Conservation (phyloP, 352 stramenopile species). For the Phytopythium vexans region DNA sequence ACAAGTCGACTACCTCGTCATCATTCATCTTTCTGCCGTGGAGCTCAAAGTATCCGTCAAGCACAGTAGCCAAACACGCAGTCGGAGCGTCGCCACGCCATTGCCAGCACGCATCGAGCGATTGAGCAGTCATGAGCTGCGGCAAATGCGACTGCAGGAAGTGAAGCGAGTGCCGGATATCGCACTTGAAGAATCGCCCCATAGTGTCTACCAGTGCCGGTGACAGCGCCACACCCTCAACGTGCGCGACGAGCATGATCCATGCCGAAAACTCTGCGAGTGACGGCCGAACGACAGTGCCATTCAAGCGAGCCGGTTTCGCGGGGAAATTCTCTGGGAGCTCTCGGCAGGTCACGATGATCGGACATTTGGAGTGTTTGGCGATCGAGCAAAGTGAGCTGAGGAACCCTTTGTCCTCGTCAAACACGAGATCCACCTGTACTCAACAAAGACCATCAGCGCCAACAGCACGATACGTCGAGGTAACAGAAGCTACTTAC, state of each 20-base stretch:
- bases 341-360: constrained; percentile 66
- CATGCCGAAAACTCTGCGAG: constrained; percentile 61
- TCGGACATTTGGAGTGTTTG: constrained; percentile 77
- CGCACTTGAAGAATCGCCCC: constrained; percentile 52
- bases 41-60: too few species aligned
- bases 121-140: constrained; percentile 10
- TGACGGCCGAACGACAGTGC: constrained; percentile 39
- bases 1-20: too few species aligned
- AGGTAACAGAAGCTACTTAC: constrained; percentile 13
- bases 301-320: constrained; percentile 36
- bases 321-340: constrained; percentile 60
- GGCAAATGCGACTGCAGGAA: constrained; percentile 57
- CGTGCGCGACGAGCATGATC: constrained; percentile 54
- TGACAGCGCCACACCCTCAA: constrained; percentile 46
- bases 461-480: too few species aligned
- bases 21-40: too few species aligned
- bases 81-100: constrained; percentile 7
- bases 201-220: constrained; percentile 33
- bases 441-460: constrained; percentile 1
- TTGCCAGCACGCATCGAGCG: constrained; percentile 9
- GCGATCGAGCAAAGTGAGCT: constrained; percentile 69
- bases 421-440: constrained; percentile 71
- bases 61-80: too few species aligned
- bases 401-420: constrained; percentile 80
- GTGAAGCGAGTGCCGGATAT: constrained; percentile 68